phyloP scores from a whole-genome alignment of 176 grass and related monocot species.

The Pontederia paniculata region DNA sequence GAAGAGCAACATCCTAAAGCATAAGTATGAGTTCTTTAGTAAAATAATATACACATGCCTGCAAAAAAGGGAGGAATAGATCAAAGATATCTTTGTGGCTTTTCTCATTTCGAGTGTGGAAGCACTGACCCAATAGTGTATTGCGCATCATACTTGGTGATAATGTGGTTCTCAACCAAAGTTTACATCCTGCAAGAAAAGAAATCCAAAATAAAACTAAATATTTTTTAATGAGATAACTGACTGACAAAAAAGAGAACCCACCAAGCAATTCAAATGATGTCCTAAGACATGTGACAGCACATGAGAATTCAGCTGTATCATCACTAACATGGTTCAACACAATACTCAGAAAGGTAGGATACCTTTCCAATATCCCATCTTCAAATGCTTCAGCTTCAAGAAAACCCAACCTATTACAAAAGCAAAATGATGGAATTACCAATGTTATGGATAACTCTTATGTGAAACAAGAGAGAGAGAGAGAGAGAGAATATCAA shows the following conservation, averaged over 20 bases:
- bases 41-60: constrained; percentile 39
- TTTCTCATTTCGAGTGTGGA: constrained; percentile 93
- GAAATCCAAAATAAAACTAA: not conserved
- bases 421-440: constrained; percentile 3
- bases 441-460: constrained; percentile 1
- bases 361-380: constrained; percentile 87
- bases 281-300: constrained; percentile 86
- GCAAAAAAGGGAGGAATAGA: constrained; percentile 96
- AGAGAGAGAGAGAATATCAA: constrained; percentile 7
- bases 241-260: constrained; percentile 16
- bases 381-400: constrained; percentile 89
- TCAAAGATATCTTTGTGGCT: constrained; percentile 97
- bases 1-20: not conserved
- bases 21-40: not conserved
- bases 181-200: constrained; percentile 68
- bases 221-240: constrained; percentile 14
- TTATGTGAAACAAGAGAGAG: constrained; percentile 8
- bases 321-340: constrained; percentile 95
- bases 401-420: constrained; percentile 87
- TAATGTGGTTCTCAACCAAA: constrained; percentile 92
- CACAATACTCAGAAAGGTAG: constrained; percentile 82
- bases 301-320: constrained; percentile 80
- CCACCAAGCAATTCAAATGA: constrained; percentile 96
- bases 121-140: constrained; percentile 90
- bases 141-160: constrained; percentile 94